Evolutionary conservation across 176 grass and related monocot genomes (phyloP), one percentile per base, ranked within the genome.

Genomic region (Bolboschoenus planiculmis): DNA sequence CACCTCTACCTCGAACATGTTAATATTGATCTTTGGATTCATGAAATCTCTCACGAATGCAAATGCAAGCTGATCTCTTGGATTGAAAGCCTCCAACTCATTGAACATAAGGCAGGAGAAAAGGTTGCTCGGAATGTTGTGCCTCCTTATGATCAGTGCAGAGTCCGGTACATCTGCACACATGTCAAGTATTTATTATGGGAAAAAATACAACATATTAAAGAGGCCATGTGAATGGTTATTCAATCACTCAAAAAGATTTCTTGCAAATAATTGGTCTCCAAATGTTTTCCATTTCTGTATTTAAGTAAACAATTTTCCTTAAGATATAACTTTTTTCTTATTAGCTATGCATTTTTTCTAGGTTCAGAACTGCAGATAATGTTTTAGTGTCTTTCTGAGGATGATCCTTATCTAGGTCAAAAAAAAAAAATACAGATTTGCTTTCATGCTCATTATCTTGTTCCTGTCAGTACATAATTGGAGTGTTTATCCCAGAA

Each of bases 71-170:
- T 99, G 97, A 57, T 99, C 93, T 26, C 93, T 87, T 27, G 89
- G 88, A 64, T 91, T 99, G 80, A 96, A 99, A 34, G 88, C 93
- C 86, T 93, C 97, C 7, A 99, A 83, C 86, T 99, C 91, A 77
- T 96, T 99, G 88, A 96, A 99, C 9, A 95, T 85, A 13, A 93
- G 89, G 79, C 97, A 99, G 43, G 97, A 96, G 86, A 99, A 96
- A 48, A 99, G 83, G 46, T 93, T 86, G 70, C 87, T 90, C 4
- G 62, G 62, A 14, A 91, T 20, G 48, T 86, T 84, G 63, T 99
- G 91, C 77, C 86, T 93, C 85, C 93, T 56, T 56, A 99, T 80
- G 83, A 99, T 99, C n/a, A 99, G 81, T 40, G 97, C 97, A 26
- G 93, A 91, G 81, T 99, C 97, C 5, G 97, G 93, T 77, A 99